A percentile compares a stretch with the other conserved stretches of the same genome.
Evolutionary conservation across 768 basidiomycete genomes (phyloP).

Genomic region (Tulasnella sp.): DNA sequence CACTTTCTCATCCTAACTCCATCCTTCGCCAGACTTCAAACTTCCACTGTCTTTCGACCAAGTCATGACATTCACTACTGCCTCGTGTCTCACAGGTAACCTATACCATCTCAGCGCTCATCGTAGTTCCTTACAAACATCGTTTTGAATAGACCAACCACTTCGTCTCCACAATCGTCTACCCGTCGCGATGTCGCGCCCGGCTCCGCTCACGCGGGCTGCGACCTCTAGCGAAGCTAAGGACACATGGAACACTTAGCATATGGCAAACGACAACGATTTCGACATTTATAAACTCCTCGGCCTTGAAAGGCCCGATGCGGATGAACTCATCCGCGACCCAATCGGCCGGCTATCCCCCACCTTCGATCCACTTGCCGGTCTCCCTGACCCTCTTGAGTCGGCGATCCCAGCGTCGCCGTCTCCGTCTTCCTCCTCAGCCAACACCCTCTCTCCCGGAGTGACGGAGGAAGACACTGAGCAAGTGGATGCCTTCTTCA

Average conservation of each 20-base stretch:
- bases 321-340: background rate
- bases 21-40: background rate
- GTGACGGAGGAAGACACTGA: too few species aligned
- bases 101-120: background rate
- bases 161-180: background rate
- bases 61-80: background rate
- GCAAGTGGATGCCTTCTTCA: too few species aligned
- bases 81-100: background rate
- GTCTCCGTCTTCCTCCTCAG: too few species aligned
- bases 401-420: background rate
- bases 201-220: background rate
- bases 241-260: background rate
- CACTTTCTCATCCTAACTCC: background rate
- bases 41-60: background rate
- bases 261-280: background rate
- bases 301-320: background rate
- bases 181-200: too few species aligned
- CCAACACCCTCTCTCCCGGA: too few species aligned
- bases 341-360: background rate
- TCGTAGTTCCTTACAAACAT: background rate
- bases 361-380: background rate
- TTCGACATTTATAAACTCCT: background rate
- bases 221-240: background rate
- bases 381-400: background rate
- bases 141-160: background rate